Conservation (phyloP, 768 basidiomycete species). For the Suillus discolor region DNA sequence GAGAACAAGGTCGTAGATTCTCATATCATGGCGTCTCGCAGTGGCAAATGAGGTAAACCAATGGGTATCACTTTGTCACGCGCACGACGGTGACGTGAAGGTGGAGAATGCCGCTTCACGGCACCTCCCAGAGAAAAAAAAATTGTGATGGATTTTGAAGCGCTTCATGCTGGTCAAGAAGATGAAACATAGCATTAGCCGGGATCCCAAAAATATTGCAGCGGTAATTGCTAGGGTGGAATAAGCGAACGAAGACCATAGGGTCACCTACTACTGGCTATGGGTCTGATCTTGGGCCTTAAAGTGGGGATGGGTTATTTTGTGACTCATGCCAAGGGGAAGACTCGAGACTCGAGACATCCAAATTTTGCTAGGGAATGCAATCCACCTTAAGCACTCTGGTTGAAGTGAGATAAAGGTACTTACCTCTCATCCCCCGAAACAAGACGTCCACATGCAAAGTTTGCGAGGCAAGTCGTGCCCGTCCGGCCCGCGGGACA, state of each 20-base stretch:
- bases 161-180: not conserved
- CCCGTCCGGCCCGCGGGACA: not conserved
- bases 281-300: not conserved
- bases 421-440: not conserved
- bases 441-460: not conserved
- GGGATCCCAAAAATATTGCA: not conserved
- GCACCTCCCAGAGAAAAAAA: slow-evolving; percentile 4
- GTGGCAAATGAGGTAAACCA: too few species aligned
- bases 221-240: not conserved
- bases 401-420: not conserved
- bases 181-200: too few species aligned
- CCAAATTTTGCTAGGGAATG: not conserved
- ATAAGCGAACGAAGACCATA: not conserved
- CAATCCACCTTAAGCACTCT: not conserved
- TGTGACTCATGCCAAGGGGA: not conserved
- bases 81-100: not conserved
- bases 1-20: not conserved
- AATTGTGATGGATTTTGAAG: too few species aligned
- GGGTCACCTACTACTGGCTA: not conserved
- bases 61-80: not conserved
- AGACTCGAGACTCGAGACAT: not conserved
- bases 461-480: not conserved
- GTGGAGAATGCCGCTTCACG: not conserved
- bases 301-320: not conserved
- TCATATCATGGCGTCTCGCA: not conserved